These are phyloP conservation scores for Mucor ambiguus DNA, from an alignment of 371 early-diverging fungal species.

Conservation along the genomic window DNA sequence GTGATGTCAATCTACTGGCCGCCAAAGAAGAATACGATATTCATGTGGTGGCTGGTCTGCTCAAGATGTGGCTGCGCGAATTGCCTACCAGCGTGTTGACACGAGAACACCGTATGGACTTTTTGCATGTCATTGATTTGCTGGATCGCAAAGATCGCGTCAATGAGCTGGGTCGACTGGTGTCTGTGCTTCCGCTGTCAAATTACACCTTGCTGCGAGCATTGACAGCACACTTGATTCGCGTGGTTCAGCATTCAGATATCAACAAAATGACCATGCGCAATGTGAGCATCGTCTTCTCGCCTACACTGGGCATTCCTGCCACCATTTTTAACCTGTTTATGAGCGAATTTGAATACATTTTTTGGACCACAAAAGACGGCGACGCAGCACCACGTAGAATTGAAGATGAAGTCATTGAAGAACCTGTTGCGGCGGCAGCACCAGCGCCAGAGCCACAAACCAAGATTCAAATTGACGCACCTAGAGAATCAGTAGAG, in stretches of 20 bases:
- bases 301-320: slow-evolving; percentile 72
- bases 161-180: slow-evolving; percentile 59
- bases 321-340: slow-evolving; percentile 70
- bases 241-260: slow-evolving; percentile 62
- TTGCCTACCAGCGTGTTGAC: slow-evolving; percentile 80
- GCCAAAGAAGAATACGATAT: slow-evolving; percentile 66
- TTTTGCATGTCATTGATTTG: slow-evolving; percentile 68
- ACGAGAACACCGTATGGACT: slow-evolving; percentile 65
- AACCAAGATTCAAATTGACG: neutral
- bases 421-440: neutral
- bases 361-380: slow-evolving; percentile 59
- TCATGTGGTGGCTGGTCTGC: slow-evolving; percentile 83
- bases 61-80: slow-evolving; percentile 85
- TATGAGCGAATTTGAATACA: slow-evolving; percentile 68
- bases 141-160: slow-evolving; percentile 64
- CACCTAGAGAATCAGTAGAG: neutral
- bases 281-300: slow-evolving; percentile 78
- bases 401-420: slow-evolving; percentile 26
- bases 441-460: slow-evolving; percentile 1
- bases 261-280: slow-evolving; percentile 76
- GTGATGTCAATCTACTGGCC: slow-evolving; percentile 64
- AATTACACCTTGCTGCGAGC: slow-evolving; percentile 67
- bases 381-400: slow-evolving; percentile 38
- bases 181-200: slow-evolving; percentile 56
- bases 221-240: slow-evolving; percentile 65